Conservation (phyloP, 2,329 filamentous ascomycete genomes). For the Fusarium vanettenii region DNA sequence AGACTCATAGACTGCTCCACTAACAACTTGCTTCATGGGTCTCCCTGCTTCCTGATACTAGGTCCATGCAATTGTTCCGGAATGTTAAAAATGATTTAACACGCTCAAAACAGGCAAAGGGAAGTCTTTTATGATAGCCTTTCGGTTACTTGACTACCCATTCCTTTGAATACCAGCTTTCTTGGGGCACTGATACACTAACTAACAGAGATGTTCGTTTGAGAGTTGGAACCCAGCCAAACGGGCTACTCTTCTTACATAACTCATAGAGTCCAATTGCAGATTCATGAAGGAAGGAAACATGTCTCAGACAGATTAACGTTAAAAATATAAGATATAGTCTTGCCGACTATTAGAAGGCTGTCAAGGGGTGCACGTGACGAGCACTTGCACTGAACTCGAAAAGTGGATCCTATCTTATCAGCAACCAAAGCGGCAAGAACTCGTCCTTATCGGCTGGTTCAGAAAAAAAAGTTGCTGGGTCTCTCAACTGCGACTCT, state of each 20-base stretch:
- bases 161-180: not conserved
- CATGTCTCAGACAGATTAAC: not conserved
- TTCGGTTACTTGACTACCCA: not conserved
- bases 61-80: not conserved
- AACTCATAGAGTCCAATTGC: not conserved
- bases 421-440: constrained; percentile 23
- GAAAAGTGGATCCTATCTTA: constrained; percentile 23
- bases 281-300: not conserved
- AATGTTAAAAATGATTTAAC: accelerated
- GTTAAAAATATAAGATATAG: no score
- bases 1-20: not conserved
- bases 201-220: not conserved
- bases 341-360: no score
- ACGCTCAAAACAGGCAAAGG: not conserved
- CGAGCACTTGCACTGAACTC: no score
- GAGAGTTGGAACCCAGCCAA: not conserved
- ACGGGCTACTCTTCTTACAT: not conserved
- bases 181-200: not conserved
- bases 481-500: constrained; percentile 32
- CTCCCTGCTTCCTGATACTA: not conserved
- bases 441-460: constrained; percentile 31
- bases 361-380: constrained; percentile 19
- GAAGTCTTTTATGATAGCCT: not conserved
- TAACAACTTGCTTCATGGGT: not conserved
- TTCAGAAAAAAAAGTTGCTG: constrained; percentile 42